Evolutionary conservation across 495 filamentous ascomycete genomes (phyloP).

Genomic region (Aspergillus sparsus): DNA sequence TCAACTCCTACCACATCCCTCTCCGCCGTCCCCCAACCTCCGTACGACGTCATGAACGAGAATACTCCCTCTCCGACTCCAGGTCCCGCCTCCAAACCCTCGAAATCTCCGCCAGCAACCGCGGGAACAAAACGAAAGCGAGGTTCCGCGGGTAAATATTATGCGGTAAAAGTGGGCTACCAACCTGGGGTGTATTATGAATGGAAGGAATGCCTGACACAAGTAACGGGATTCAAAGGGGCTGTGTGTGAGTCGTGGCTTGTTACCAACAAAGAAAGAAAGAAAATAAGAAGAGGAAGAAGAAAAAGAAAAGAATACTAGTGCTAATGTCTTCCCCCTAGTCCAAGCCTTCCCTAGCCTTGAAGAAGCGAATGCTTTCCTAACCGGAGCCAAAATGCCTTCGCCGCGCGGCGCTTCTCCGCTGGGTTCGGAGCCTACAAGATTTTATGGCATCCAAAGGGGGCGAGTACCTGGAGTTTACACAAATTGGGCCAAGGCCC

Average conservation of each 20-base stretch:
- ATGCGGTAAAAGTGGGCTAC: constrained; percentile 78
- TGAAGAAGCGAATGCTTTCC: constrained; percentile 76
- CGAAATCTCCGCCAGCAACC: constrained; percentile 37
- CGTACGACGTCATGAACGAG: constrained; percentile 31
- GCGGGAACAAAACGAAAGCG: constrained; percentile 68
- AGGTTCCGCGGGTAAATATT: constrained; percentile 67
- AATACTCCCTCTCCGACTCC: constrained; percentile 45
- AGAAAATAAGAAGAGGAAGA: neutral
- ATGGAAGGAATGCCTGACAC: constrained; percentile 78
- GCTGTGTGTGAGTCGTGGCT: constrained; percentile 65
- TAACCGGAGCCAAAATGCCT: constrained; percentile 59
- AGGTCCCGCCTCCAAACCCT: constrained; percentile 34
- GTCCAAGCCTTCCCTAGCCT: constrained; percentile 81
- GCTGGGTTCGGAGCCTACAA: constrained; percentile 31
- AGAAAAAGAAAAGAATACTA: too few species aligned
- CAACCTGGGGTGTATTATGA: constrained; percentile 83
- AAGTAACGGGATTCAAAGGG: constrained; percentile 83
- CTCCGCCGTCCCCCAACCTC: neutral
- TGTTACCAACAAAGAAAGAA: neutral
- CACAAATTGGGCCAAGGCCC: constrained; percentile 77
- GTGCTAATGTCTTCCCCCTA: constrained; percentile 28
- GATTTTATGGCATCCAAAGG: constrained; percentile 83
- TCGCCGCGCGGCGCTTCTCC: constrained; percentile 23
- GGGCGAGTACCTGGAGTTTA: constrained; percentile 87
- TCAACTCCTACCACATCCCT: neutral